phyloP scores from a whole-genome alignment of 2,329 filamentous ascomycete species.

The Helotiales sp. region DNA sequence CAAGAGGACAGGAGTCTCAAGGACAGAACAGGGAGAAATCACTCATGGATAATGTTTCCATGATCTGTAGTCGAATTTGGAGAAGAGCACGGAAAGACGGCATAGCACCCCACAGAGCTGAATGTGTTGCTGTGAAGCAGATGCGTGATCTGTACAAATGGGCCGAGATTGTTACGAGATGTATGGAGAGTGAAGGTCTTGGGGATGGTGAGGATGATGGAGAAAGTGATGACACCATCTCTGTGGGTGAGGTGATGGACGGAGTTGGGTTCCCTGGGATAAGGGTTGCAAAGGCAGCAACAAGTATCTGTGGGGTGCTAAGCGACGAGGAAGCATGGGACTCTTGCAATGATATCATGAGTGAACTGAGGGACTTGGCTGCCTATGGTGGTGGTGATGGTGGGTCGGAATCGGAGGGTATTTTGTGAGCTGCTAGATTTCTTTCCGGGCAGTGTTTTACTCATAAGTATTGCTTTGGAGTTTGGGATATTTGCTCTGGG shows the following conservation, averaged over 20 bases:
- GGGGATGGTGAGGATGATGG: not conserved
- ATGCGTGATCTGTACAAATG: slow-evolving; percentile 25
- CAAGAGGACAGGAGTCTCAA: not conserved
- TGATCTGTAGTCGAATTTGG: slow-evolving; percentile 25
- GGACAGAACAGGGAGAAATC: not conserved
- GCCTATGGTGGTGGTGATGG: not conserved
- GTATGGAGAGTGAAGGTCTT: slow-evolving; percentile 13
- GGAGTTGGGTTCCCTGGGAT: not conserved
- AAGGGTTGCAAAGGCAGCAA: slow-evolving; percentile 14
- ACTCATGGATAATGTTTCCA: slow-evolving; percentile 28
- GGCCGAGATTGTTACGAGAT: slow-evolving; percentile 18
- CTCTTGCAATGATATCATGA: slow-evolving; percentile 7
- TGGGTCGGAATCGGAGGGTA: not conserved
- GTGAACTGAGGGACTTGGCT: slow-evolving; percentile 16
- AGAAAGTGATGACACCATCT: not conserved
- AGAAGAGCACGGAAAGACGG: slow-evolving; percentile 21
- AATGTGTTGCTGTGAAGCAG: slow-evolving; percentile 15
- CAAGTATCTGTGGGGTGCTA: slow-evolving; percentile 19
- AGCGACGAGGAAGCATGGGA: slow-evolving; percentile 12
- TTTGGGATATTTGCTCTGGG: not conserved
- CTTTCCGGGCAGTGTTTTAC: too few relatives aligned
- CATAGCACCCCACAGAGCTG: slow-evolving; percentile 24
- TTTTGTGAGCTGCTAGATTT: not conserved
- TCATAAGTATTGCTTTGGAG: not conserved
- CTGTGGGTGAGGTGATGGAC: not conserved